phyloP scores from a whole-genome alignment of 2,329 filamentous ascomycete genomes.

The Epichloe hybrida region DNA sequence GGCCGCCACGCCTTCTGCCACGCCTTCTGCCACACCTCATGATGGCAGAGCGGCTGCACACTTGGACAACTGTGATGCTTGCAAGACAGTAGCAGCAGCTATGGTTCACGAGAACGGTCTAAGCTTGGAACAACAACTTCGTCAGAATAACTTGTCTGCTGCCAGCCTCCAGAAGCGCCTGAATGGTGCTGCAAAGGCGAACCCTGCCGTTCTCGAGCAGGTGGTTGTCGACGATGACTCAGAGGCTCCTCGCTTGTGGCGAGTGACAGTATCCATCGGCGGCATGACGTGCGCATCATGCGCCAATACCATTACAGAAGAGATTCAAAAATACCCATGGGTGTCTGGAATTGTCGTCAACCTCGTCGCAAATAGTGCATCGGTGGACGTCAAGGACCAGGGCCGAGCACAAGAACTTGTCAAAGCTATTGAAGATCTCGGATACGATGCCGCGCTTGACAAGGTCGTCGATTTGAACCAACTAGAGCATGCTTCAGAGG shows the following conservation, averaged over 20 bases:
- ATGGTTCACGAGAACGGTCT: conserved; percentile 3
- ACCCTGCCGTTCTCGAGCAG: conserved; percentile 11
- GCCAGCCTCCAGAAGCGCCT: conserved; percentile 5
- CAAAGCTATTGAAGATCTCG: conserved; percentile 45
- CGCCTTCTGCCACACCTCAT: conserved; percentile 12
- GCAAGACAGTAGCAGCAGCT: conserved; percentile 12
- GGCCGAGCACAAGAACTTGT: conserved; percentile 20
- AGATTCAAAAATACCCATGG: conserved; percentile 42
- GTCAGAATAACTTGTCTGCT: conserved; percentile 1
- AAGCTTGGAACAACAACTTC: conserved; percentile 2
- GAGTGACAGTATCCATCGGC: conserved; percentile 44
- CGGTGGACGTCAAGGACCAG: conserved; percentile 36
- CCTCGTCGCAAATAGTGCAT: conserved; percentile 53
- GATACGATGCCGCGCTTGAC: conserved; percentile 51
- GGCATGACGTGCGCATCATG: conserved; percentile 67
- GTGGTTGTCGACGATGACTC: conserved; percentile 11
- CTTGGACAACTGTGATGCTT: conserved; percentile 25
- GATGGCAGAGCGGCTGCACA: conserved; percentile 18
- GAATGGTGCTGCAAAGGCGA: neutral
- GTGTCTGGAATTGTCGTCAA: conserved; percentile 47
- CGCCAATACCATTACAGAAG: conserved; percentile 46
- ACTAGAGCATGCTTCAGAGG: conserved; percentile 20
- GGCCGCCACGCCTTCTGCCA: too few species aligned
- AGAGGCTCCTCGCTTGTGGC: conserved; percentile 21
- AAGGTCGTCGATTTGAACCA: conserved; percentile 30